A percentile compares a stretch with the other conserved stretches of the same genome.
These are phyloP conservation scores for Stephania cephalantha DNA, from an alignment of 164 flowering plant genomes.

Conservation along the genomic window DNA sequence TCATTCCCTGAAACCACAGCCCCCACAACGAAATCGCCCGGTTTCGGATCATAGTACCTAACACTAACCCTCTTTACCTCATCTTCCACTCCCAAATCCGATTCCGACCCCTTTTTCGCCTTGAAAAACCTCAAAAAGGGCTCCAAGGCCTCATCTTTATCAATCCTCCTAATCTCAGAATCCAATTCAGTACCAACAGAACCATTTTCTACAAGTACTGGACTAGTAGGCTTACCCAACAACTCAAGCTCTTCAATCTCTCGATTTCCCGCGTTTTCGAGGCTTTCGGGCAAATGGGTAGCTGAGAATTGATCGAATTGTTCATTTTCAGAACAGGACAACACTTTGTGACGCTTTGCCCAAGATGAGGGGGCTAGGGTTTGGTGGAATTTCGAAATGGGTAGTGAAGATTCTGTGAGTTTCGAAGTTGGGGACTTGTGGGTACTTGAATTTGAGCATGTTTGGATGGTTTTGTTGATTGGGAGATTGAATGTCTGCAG, in stretches of 20 bases:
- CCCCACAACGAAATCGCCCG: constrained; percentile 89
- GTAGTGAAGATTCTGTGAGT: constrained; percentile 6
- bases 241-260: constrained; percentile 57
- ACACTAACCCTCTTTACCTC: constrained; percentile 33
- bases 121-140: constrained; percentile 84
- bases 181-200: constrained; percentile 25
- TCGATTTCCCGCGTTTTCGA: constrained; percentile 21
- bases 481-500: constrained; percentile 3
- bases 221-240: constrained; percentile 52
- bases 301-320: constrained; percentile 27
- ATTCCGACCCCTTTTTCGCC: constrained; percentile 34
- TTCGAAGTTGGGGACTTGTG: constrained; percentile 10
- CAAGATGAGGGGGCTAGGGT: constrained; percentile 10
- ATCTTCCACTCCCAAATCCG: constrained; percentile 20
- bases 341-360: constrained; percentile 27
- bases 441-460: neutral
- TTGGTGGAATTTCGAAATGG: constrained; percentile 5
- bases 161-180: constrained; percentile 18
- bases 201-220: constrained; percentile 19
- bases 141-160: constrained; percentile 53
- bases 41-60: constrained; percentile 82
- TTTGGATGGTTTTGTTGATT: constrained; percentile 4
- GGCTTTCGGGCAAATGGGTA: constrained; percentile 29
- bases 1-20: constrained; percentile 97
- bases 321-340: constrained; percentile 34